phyloP scores from a whole-genome alignment of 169 alveolate genomes.

The Perkinsus marinus region DNA sequence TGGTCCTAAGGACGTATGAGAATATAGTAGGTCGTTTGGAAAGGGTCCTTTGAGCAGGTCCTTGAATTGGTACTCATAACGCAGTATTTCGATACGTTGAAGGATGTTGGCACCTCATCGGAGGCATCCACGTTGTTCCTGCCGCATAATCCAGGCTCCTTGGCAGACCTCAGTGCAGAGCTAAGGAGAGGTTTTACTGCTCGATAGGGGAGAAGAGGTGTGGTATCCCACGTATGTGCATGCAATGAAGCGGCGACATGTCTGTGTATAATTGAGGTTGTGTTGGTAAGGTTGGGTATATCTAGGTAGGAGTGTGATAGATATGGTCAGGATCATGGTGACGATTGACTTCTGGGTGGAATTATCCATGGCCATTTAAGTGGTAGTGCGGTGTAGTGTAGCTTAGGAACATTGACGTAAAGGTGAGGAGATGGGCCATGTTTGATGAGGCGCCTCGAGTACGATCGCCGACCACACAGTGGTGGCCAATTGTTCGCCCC shows the following conservation, averaged over 20 bases:
- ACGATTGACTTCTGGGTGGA: background rate
- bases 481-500: too few species aligned
- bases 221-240: too few species aligned
- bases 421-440: too few species aligned
- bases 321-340: background rate
- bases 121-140: slow-evolving; percentile 4
- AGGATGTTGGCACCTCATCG: slow-evolving; percentile 13
- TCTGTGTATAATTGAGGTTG: too few species aligned
- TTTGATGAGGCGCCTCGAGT: too few species aligned
- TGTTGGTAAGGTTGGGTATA: background rate
- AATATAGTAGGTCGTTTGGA: background rate
- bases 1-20: slow-evolving; percentile 2
- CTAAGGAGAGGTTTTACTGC: background rate
- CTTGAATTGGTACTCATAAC: slow-evolving; percentile 16
- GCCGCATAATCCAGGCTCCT: slow-evolving; percentile 15
- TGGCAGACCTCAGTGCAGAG: background rate
- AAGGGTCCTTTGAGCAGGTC: background rate
- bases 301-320: too few species aligned
- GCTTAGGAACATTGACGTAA: too few species aligned
- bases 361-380: background rate
- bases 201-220: background rate
- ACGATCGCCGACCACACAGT: too few species aligned
- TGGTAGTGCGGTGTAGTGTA: background rate
- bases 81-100: slow-evolving; percentile 13
- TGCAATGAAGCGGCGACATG: too few species aligned